Base-by-base conservation (phyloP, 1,284 basidiomycete genomes). In the Coniferiporia sulphurascens region DNA sequence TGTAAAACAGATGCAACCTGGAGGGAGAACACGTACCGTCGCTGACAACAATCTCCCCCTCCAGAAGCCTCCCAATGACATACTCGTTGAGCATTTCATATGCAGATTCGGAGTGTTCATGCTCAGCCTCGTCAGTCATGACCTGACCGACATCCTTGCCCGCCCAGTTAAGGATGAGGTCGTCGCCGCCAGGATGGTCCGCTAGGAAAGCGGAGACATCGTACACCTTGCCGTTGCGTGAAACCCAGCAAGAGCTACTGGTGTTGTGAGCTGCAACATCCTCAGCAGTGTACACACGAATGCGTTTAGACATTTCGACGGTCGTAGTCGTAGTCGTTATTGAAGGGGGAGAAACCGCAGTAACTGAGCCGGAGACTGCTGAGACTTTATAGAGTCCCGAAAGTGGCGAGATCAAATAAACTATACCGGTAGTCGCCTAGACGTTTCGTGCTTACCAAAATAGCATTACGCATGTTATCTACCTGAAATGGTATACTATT, bases 11-110 rank as follows among this genome's bases (percentile, higher is more conserved):
- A 59, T 56, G n/a, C 12, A 38, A 50, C 27, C 27, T 43, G 27
- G 35, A 41, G 32, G 44, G 15, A 6, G 36, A 53, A 17, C 35
- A 34, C 85, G 63, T 65, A 91, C 91, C 86, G 48, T 95, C 91
- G 61, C 83, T 81, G 54, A 95, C 87, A 41, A 86, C 84, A 44
- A 76, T 84, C 67, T 90, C 87, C n/a, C 83, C 85, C 0, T 79
- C 81, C 4, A 92, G 93, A 52, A 97, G 68, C 64, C 86, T 82
- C 27, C 95, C 95, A 69, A 97, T 81, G 57, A 84, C 65, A 71
- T 91, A 93, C 71, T 97, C 95, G 32, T 90, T 84, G 68, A 99
- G 72, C 85, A 99, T 91, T 48, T 91, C 89, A 71, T 93, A 99
- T 0, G 96, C 97, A 4, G 89, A 84, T 27, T 92, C 86, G 1